A percentile compares a stretch with the other conserved stretches of the same genome.
Conservation (phyloP, 768 basidiomycete species). For the Mycena alexandri region DNA sequence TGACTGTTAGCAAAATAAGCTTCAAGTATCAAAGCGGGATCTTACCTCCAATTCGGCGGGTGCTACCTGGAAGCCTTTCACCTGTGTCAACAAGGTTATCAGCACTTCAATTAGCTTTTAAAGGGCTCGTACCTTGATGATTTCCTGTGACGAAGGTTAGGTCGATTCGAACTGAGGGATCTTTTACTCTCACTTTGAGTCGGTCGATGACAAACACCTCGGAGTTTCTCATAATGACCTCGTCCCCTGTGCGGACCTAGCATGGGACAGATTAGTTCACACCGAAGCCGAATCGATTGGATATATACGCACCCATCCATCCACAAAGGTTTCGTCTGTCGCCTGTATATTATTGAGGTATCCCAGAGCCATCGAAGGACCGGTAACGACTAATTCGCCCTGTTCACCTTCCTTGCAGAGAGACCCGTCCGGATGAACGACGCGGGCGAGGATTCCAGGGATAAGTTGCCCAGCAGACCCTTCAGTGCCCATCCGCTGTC, state of each 20-base stretch:
- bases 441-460: conserved; percentile 67
- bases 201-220: conserved; percentile 82
- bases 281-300: neutral
- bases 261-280: neutral
- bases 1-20: no score
- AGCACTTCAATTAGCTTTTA: conserved; percentile 35
- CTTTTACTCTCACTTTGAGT: conserved; percentile 65
- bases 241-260: conserved; percentile 80
- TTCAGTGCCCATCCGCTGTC: conserved; percentile 58
- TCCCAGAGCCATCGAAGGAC: conserved; percentile 70
- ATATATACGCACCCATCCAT: conserved; percentile 48
- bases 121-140: conserved; percentile 66
- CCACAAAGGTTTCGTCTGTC: conserved; percentile 74
- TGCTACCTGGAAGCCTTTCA: conserved; percentile 65
- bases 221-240: conserved; percentile 73
- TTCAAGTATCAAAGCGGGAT: no score
- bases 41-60: conserved; percentile 69
- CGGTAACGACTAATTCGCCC: conserved; percentile 72
- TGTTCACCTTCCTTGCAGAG: conserved; percentile 68
- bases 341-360: conserved; percentile 72
- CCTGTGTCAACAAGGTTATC: conserved; percentile 21
- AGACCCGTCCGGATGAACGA: conserved; percentile 70
- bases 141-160: conserved; percentile 60
- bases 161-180: neutral
- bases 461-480: conserved; percentile 72